Evolutionary conservation across 2,329 filamentous ascomycete genomes (phyloP).

Genomic region (Graphilbum sp.): DNA sequence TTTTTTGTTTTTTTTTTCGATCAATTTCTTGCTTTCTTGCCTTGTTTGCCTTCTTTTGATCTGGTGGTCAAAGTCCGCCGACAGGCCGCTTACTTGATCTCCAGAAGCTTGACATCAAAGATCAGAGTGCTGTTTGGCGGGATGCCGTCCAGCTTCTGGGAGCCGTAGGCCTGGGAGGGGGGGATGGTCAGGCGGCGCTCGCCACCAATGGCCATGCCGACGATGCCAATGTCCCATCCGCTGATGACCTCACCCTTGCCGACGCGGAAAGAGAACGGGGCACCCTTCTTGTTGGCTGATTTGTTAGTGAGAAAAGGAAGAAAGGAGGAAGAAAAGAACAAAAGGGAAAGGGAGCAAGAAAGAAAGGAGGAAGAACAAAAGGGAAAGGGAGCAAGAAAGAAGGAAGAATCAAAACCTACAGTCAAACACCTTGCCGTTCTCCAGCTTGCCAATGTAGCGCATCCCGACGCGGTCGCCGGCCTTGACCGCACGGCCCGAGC

Average conservation of each 20-base stretch:
- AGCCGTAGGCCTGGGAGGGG: conserved; percentile 76
- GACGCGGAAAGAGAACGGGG: conserved; percentile 92
- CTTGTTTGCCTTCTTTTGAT: not conserved
- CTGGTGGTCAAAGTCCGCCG: not conserved
- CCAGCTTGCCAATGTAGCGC: conserved; percentile 95
- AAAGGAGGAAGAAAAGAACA: not conserved
- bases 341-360: conserved; percentile 36
- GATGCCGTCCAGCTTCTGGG: conserved; percentile 66
- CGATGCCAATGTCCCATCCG: conserved; percentile 92
- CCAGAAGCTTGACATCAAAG: conserved; percentile 80
- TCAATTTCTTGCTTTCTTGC: not conserved
- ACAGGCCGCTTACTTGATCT: conserved; percentile 49
- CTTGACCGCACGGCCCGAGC: conserved; percentile 73
- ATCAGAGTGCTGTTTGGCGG: conserved; percentile 79
- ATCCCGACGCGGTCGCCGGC: conserved; percentile 80
- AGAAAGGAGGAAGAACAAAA: not conserved
- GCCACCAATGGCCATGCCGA: conserved; percentile 82
- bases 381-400: conserved; percentile 35
- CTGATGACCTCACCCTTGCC: conserved; percentile 94
- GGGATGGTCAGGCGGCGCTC: conserved; percentile 90
- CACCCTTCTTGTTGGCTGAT: conserved; percentile 92
- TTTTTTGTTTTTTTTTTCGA: not conserved
- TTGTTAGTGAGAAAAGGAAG: not conserved
- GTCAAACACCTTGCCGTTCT: conserved; percentile 90
- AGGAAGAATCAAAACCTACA: conserved; percentile 35